Evolutionary conservation across 2,329 filamentous ascomycete species (phyloP).

Genomic region (Basipetospora chlamydospora): DNA sequence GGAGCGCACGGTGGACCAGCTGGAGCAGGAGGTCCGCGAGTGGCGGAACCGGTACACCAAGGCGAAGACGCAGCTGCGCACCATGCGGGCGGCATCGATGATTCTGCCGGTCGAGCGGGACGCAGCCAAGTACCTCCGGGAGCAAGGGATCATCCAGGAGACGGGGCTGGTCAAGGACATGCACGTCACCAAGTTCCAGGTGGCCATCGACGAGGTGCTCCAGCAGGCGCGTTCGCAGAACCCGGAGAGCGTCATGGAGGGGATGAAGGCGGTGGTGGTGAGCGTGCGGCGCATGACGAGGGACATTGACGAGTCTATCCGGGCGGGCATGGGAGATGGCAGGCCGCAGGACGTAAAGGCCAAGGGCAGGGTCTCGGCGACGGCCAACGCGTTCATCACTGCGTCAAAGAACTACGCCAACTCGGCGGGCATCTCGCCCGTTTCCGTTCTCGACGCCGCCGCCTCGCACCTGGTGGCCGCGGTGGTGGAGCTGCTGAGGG

Average conservation of each 20-base stretch:
- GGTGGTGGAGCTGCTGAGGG: conserved; percentile 70
- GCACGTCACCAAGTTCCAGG: conserved; percentile 88
- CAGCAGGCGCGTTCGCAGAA: conserved; percentile 60
- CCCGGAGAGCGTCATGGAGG: conserved; percentile 60
- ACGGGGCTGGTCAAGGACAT: conserved; percentile 78
- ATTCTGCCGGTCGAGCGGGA: conserved; percentile 57
- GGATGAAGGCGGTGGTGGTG: conserved; percentile 75
- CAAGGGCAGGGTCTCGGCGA: conserved; percentile 73
- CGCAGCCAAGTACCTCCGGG: conserved; percentile 49
- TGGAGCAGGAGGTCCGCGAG: conserved; percentile 72
- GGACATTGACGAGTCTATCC: conserved; percentile 50
- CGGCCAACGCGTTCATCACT: conserved; percentile 90
- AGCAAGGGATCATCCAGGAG: conserved; percentile 52
- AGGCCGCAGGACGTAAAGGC: conserved; percentile 48
- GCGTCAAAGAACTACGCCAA: conserved; percentile 82
- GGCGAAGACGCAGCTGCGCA: conserved; percentile 74
- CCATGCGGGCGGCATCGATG: conserved; percentile 65
- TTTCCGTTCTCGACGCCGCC: conserved; percentile 87
- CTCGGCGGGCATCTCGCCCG: conserved; percentile 71
- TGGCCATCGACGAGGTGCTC: conserved; percentile 82
- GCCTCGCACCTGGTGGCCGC: conserved; percentile 79
- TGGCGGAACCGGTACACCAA: conserved; percentile 87
- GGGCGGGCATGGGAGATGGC: conserved; percentile 36
- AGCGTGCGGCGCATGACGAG: conserved; percentile 74
- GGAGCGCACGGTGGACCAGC: conserved; percentile 54